Conservation (phyloP, 139 green algal genomes). For the Zygnema circumcarinatum region DNA sequence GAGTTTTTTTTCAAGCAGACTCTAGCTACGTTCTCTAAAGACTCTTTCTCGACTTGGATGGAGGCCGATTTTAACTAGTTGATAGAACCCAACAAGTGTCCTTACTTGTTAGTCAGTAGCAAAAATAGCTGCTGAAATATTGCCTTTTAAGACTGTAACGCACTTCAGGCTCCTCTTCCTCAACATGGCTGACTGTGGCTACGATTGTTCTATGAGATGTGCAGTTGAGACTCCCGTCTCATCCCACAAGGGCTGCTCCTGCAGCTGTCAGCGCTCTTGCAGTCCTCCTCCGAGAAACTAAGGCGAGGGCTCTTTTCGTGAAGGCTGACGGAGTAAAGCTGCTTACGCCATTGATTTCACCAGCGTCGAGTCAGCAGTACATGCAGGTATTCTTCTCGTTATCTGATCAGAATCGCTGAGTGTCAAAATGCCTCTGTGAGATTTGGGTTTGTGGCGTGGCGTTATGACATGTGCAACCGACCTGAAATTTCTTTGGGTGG, state of each 20-base stretch:
- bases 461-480: background rate
- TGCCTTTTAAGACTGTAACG: too few relatives aligned
- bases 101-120: too few relatives aligned
- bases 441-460: background rate
- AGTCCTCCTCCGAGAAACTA: slow-evolving; percentile 79
- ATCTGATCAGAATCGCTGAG: background rate
- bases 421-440: too few relatives aligned
- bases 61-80: too few relatives aligned
- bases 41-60: too few relatives aligned
- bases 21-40: too few relatives aligned
- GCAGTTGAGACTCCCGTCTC: slow-evolving; percentile 82
- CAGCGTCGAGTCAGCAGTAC: slow-evolving; percentile 53
- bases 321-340: slow-evolving; percentile 66
- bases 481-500: background rate
- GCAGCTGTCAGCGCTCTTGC: slow-evolving; percentile 72
- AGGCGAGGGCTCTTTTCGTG: slow-evolving; percentile 73
- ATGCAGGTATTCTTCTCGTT: slow-evolving; percentile 40
- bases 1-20: too few relatives aligned
- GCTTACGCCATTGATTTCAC: slow-evolving; percentile 74
- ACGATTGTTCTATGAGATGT: background rate
- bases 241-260: slow-evolving; percentile 68
- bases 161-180: too few relatives aligned
- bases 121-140: too few relatives aligned
- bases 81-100: too few relatives aligned
- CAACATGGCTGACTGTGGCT: too few relatives aligned